Evolutionary conservation across 148 eudicot genomes (phyloP), one percentile per base, ranked within the genome.

Genomic region (Rhododendron ovatum): DNA sequence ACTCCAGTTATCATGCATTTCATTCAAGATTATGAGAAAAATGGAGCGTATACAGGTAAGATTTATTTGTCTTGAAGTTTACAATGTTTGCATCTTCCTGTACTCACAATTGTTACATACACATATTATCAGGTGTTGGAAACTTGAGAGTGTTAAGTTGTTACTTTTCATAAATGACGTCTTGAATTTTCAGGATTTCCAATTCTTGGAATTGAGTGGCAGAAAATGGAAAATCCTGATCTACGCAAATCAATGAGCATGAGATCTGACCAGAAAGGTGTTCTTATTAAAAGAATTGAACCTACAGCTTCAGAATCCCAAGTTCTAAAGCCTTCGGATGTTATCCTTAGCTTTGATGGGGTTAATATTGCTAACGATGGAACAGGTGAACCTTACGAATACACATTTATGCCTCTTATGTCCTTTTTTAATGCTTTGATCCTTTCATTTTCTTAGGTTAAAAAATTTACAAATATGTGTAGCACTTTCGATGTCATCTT

Each of bases 191-290:
- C 89, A 91, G 93, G 91, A 53, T 91, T 91, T 83, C 91, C 91
- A 26, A 82, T 91, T 45, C 88, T 89, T 86, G 90, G 90, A 33
- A 84, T 89, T 86, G 90, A 91, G 88, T 89, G 93, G 91, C 92
- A 91, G 77, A 91, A 87, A 87, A 91, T 89, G 93, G 91, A 89
- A 84, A 91, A 89, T 76, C 90, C 91, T 65, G 93, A 91, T 81
- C 86, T 90, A 24, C 93, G 93, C 20, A 51, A 79, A 51, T 85
- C 91, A 28, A 87, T 88, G 87, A 90, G 93, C 37, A 91, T 91
- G 93, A 82, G 77, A 20, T n/a, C 82, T 15, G 82, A 90, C 78
- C 91, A 91, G 83, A 90, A 91, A 67, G 93, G 93, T 81, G 90
- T 91, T 20, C 90, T 90, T 53, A 81, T 91, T 33, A 85, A 87